Evolutionary conservation across 164 flowering plant species (phyloP), one percentile per base, ranked within the genome.

Genomic region (Stephania japonica): DNA sequence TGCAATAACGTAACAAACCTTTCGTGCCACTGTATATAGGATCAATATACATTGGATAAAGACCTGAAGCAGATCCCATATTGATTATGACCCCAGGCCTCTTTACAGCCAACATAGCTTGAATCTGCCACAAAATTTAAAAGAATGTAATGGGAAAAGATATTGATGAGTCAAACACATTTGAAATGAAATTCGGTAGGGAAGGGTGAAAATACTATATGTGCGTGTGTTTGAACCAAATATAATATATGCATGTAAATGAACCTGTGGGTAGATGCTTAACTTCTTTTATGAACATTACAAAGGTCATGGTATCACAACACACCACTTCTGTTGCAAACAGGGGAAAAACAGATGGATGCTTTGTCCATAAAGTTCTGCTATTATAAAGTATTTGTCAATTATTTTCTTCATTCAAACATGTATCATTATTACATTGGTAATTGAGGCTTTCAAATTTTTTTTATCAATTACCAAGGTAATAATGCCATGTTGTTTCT

Each of bases 51-150:
- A 87, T 76, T 19, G 99, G 99, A 84, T 94, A 94, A 69, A 94
- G 97, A 66, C 99, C 97, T 7, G 99, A 78, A 73, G 97, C 84
- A 72, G 99, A 94, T 1, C 93, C 99, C 84, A 94, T 10, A 75
- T 94, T 92, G 70, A 94, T 86, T 68, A 94, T 88, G 12, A 86
- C 97, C 41, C 99, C 99, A 74, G 94, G 91, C 80, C 80, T 92
- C 67, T 73, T 67, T 27, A 77, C 76, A 64, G 89, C 81, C 85
- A 84, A 81, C 94, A 94, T 88, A 21, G 81, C 73, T 76, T 78
- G 84, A 80, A 94, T 88, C 99, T 94, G 89, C 70, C 18, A 65
- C 6, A 32, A 56, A 44, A 70, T 56, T 43, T 69, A 25, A 56
- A 70, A 70, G 44, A 56, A 32, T 32, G 24, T 32, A 70, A 56